These are phyloP conservation scores for Linnemannia schmuckeri DNA, from an alignment of 192 early-diverging fungal species.

Conservation along the genomic window DNA sequence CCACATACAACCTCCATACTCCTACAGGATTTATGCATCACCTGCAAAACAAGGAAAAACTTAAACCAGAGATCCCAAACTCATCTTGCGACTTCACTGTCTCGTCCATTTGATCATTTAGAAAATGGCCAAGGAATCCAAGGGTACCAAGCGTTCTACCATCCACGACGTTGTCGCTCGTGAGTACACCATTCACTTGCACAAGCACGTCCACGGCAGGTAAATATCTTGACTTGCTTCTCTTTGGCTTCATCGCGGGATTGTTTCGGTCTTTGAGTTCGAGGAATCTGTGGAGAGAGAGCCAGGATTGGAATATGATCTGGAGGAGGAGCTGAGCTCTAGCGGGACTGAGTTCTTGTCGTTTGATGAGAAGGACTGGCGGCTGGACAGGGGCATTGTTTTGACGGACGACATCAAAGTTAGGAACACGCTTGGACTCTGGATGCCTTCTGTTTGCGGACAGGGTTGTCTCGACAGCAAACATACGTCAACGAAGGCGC, in stretches of 20 bases:
- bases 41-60: background rate
- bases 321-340: too few species aligned
- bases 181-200: slow-evolving; percentile 99
- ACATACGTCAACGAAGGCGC: too few species aligned
- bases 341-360: too few species aligned
- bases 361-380: too few species aligned
- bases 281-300: background rate
- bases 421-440: too few species aligned
- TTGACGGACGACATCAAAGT: too few species aligned
- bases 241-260: background rate
- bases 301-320: too few species aligned
- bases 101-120: background rate
- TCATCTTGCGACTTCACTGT: background rate
- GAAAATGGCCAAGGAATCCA: slow-evolving; percentile 84
- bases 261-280: background rate
- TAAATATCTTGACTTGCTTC: slow-evolving; percentile 39
- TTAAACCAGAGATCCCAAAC: background rate
- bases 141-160: slow-evolving; percentile 82
- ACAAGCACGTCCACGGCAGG: slow-evolving; percentile 91
- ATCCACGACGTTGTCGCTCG: slow-evolving; percentile 84
- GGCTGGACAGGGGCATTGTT: too few species aligned
- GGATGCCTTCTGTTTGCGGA: too few species aligned
- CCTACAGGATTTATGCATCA: background rate
- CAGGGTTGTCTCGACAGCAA: too few species aligned
- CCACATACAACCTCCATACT: background rate